Base-by-base conservation (phyloP, 768 basidiomycete species). In the Leccinellum rugosiceps region DNA sequence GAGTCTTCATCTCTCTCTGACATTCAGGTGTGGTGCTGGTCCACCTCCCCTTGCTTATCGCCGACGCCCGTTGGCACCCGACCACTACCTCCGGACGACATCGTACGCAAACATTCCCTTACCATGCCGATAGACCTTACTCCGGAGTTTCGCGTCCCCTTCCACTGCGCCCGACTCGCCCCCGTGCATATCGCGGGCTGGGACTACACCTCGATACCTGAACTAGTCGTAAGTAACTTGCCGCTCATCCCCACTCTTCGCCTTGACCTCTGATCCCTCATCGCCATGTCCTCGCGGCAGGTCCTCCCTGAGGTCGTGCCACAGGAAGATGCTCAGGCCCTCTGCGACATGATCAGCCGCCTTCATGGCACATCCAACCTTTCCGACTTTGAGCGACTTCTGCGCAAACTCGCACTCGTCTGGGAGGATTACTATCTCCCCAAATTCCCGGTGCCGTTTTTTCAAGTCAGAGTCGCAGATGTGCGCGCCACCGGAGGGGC, bases 351-450 rank as follows among this genome's bases (percentile, higher is more conserved):
- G 23, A 52, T 60, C 1, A 17, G 54, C 8, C 55, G 55, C 15
- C 44, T 68, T 17, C 69, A 64, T 34, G 50, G 45, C 25, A 63
- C 70, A 9, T 60, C 64, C 0, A 51, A 47, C 14, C 57, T 57
- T 25, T 53, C 25, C 1, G 67, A 68, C 1, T 25, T 64, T 15
- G 64, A 61, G 21, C 71, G 69, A 23, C 51, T 30, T 47, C 44
- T 71, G 21, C 71, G 70, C 32, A 55, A 65, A 21, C 59, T 73
- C 8, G 70, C 69, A 0, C 63, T 71, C 15, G 57, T 61, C 3
- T 71, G 71, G 70, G 70, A 71, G 28, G 68, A 71, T 47, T 68
- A 73, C 52, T 71, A 59, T 41, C 69, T 71, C 13, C 69, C 69
- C 23, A 71, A 64, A 35, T 71, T 54, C 31, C 70, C 71, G 2